These are phyloP conservation scores for Cnidoscolus chayamansa DNA, from an alignment of 441 rosid genomes.

Conservation along the genomic window DNA sequence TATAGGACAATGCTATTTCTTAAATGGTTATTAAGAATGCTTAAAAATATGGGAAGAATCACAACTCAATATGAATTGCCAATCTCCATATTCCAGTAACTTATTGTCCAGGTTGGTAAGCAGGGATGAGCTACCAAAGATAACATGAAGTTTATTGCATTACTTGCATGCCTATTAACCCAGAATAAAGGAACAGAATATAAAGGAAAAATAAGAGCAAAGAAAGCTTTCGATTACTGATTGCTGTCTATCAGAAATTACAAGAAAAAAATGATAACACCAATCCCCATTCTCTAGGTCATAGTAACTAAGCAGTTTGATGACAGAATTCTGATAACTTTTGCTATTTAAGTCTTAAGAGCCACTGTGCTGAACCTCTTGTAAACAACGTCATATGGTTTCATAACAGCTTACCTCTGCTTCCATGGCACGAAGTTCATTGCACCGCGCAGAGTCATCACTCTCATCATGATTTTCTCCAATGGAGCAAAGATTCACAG, in stretches of 20 bases:
- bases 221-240: neutral
- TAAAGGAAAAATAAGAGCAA: neutral
- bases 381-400: too few species aligned
- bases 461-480: slow-evolving; percentile 35
- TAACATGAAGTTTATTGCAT: neutral
- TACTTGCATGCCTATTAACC: neutral
- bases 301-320: neutral
- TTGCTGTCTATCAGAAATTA: neutral
- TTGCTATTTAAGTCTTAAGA: neutral
- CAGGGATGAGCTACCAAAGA: neutral
- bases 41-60: neutral
- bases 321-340: neutral
- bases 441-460: slow-evolving; percentile 46
- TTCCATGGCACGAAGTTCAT: slow-evolving; percentile 85
- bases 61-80: neutral
- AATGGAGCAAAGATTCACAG: slow-evolving; percentile 41
- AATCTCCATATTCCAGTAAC: neutral
- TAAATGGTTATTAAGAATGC: neutral
- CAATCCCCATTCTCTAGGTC: neutral
- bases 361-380: neutral
- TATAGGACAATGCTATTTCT: neutral
- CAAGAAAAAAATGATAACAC: neutral
- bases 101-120: neutral
- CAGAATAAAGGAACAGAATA: neutral
- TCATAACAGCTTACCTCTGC: slow-evolving; percentile 54